A percentile compares a stretch with the other conserved stretches of the same genome.
Conservation (phyloP, 2,329 filamentous ascomycete genomes). For the Aureobasidium sp. region DNA sequence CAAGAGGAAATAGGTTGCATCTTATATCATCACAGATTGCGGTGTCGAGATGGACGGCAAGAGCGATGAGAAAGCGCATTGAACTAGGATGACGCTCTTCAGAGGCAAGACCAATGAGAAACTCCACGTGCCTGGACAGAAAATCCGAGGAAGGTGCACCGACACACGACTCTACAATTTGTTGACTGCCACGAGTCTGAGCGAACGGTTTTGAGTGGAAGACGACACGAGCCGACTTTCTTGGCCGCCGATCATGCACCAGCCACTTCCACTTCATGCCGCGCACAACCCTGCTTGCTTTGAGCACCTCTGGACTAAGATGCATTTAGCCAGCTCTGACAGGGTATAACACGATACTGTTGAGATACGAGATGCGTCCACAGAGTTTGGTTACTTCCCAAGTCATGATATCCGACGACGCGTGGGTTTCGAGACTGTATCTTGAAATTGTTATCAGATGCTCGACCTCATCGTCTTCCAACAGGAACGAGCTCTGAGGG, state of each 20-base stretch:
- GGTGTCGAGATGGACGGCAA: neutral
- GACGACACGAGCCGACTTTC: neutral
- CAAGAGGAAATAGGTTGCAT: neutral
- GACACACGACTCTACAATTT: neutral
- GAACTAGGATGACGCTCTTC: neutral
- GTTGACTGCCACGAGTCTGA: neutral
- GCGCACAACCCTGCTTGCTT: neutral
- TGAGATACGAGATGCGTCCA: neutral
- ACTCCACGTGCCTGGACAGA: constrained; percentile 7
- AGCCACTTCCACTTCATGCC: neutral
- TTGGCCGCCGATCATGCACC: neutral
- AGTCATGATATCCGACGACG: neutral
- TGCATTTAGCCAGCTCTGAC: neutral
- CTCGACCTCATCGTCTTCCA: neutral
- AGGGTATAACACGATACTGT: neutral
- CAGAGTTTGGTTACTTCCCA: no score
- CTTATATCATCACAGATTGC: neutral
- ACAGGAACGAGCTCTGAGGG: neutral
- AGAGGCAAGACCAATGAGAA: constrained; percentile 6
- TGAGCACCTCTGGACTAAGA: neutral
- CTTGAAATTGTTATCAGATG: neutral
- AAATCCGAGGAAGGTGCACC: neutral
- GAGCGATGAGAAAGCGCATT: neutral
- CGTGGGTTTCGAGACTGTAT: neutral
- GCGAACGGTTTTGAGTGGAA: constrained; percentile 10